Evolutionary conservation across 139 green algal genomes (phyloP).

Genomic region (Penium margaritaceum): DNA sequence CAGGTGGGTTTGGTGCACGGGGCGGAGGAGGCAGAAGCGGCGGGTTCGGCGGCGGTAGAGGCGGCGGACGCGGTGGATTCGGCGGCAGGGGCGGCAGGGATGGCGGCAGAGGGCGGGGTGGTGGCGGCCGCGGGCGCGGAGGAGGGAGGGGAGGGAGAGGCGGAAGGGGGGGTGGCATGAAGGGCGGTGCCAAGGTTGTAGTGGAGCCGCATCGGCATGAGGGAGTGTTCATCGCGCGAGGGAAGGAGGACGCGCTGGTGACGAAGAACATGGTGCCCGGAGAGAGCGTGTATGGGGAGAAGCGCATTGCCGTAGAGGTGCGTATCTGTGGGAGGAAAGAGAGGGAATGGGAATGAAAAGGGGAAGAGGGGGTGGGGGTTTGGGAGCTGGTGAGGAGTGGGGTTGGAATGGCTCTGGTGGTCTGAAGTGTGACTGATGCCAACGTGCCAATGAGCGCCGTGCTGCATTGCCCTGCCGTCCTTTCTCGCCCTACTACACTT

Average conservation of each 20-base stretch:
- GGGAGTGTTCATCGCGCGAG: conserved; percentile 93
- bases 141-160: conserved; percentile 13
- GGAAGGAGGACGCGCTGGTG: conserved; percentile 93
- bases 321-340: neutral
- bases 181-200: conserved; percentile 74
- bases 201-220: conserved; percentile 90
- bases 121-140: conserved; percentile 16
- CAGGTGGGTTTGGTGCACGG: conserved; percentile 4
- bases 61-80: conserved; percentile 6
- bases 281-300: conserved; percentile 95
- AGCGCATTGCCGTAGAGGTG: conserved; percentile 84
- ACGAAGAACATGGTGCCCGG: conserved; percentile 93
- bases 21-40: neutral
- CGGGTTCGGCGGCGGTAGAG: too few species aligned
- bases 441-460: too few species aligned
- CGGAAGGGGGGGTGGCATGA: conserved; percentile 75
- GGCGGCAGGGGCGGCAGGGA: conserved; percentile 1
- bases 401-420: too few species aligned
- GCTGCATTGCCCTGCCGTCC: too few species aligned
- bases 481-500: neutral
- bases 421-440: too few species aligned
- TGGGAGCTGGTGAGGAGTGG: too few species aligned
- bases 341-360: too few species aligned
- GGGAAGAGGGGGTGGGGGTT: too few species aligned
- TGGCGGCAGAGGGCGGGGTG: neutral